A percentile compares a stretch with the other conserved stretches of the same genome.
Evolutionary conservation across 495 filamentous ascomycete species (phyloP).

Genomic region (Thozetella sp.): DNA sequence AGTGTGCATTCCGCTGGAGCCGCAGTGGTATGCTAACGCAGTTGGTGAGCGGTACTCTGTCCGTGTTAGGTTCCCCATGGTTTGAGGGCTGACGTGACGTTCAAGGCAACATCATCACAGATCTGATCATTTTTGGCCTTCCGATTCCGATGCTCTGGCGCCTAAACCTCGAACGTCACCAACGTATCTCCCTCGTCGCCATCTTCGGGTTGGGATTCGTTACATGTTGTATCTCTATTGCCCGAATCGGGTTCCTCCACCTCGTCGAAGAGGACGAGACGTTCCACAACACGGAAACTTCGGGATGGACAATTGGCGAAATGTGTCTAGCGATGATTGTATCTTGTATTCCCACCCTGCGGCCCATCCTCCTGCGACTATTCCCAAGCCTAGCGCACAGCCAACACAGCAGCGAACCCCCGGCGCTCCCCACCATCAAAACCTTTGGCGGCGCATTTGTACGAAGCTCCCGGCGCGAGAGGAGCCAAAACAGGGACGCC

Average conservation of each 20-base stretch:
- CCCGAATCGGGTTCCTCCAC: conserved; percentile 1
- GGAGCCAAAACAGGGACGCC: background rate
- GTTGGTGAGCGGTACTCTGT: background rate
- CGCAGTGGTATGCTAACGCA: conserved; percentile 5
- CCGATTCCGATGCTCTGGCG: conserved; percentile 2
- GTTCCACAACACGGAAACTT: background rate
- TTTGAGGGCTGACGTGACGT: background rate
- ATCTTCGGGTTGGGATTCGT: conserved; percentile 4
- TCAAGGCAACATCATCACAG: conserved; percentile 3
- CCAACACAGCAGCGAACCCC: background rate
- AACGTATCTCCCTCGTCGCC: background rate
- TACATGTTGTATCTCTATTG: conserved; percentile 3
- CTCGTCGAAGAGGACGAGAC: background rate
- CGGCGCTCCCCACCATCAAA: background rate
- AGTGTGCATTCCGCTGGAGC: background rate
- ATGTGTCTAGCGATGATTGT: background rate
- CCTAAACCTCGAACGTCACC: background rate
- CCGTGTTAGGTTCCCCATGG: background rate
- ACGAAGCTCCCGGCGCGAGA: background rate
- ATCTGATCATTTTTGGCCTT: conserved; percentile 1
- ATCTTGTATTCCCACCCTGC: conserved; percentile 4
- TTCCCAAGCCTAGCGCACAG: background rate
- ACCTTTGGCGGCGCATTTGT: background rate
- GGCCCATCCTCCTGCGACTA: background rate
- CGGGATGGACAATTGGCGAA: conserved; percentile 4